phyloP scores from a whole-genome alignment of 208 protist species.

The Entamoeba histolytica region DNA sequence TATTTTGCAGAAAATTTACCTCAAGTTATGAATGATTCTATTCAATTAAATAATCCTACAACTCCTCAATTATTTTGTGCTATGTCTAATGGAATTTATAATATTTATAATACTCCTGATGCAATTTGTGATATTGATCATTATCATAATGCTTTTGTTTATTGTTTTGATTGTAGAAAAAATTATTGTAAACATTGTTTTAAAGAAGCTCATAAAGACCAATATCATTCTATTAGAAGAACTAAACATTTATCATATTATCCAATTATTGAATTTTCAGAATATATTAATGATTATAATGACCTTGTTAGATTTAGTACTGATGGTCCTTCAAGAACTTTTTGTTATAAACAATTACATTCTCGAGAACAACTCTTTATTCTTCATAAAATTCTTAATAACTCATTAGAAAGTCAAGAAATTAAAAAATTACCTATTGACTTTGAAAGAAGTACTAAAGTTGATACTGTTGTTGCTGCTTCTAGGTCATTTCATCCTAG shows the following conservation, averaged over 20 bases:
- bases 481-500: not conserved
- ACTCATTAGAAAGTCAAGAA: not conserved
- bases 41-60: not conserved
- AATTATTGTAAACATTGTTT: not conserved
- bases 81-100: not conserved
- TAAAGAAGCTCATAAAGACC: not conserved
- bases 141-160: not conserved
- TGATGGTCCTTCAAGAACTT: not conserved
- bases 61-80: not conserved
- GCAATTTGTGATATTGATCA: not conserved
- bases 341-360: not conserved
- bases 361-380: not conserved
- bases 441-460: not conserved
- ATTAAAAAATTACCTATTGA: not conserved
- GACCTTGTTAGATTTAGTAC: not conserved
- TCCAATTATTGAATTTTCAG: not conserved
- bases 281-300: not conserved
- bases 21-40: not conserved
- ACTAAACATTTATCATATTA: not conserved
- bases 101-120: not conserved
- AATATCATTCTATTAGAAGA: not conserved
- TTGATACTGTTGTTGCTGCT: not conserved
- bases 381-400: not conserved
- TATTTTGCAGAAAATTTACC: not conserved
- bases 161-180: not conserved